Base-by-base conservation (phyloP, 2,329 filamentous ascomycete species). In the Apiospora rasikravindrae region DNA sequence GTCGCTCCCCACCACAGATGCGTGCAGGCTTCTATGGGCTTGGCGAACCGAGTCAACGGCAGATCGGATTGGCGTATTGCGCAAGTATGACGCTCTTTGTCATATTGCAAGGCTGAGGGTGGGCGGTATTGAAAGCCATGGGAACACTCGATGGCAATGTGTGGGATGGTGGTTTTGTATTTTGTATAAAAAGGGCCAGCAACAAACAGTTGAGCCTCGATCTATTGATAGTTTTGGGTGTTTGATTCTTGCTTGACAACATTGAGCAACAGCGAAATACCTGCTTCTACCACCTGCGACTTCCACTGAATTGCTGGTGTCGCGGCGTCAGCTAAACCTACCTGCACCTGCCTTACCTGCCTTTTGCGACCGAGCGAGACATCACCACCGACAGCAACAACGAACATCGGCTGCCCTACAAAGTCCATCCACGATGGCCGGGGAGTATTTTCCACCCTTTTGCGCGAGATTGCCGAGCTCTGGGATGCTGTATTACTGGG, bases 401-500 rank as follows among this genome's bases (percentile, higher is more conserved):
- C n/a, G 2, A 51, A 51, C 49, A 8, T 13, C 11, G n/a, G 3
- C 57, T 64, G 57, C 57, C 11, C 33, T 40, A 7, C 19, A 37
- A 19, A n/a, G 11, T n/a, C 33, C 19, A n/a, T 64, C n/a, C 37
- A 61, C 11, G 22, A 71, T 71, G 71, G 64, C 53, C n/a, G n/a
- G 69, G 49, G 64, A 33, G 40, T 57, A 2, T 33, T 71, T 29
- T 57, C 71, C 5, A 42, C 67, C 24, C n/a, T 73, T 19, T 16
- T 44, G 26, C 47, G 69, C 37, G 71, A 73, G 57, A 70, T 71
- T 22, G 68, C 61, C 29, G 72, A 73, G 49, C 67, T 73, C 11
- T 73, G 72, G 72, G 72, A 73, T 29, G 72, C 70, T 3, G 51
- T 73, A 16, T 47, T 71, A 5, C 14, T 71, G 10, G 72, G 72